These are phyloP conservation scores for Ziziphus jujuba DNA, from an alignment of 306 rosid genomes.

Conservation along the genomic window DNA sequence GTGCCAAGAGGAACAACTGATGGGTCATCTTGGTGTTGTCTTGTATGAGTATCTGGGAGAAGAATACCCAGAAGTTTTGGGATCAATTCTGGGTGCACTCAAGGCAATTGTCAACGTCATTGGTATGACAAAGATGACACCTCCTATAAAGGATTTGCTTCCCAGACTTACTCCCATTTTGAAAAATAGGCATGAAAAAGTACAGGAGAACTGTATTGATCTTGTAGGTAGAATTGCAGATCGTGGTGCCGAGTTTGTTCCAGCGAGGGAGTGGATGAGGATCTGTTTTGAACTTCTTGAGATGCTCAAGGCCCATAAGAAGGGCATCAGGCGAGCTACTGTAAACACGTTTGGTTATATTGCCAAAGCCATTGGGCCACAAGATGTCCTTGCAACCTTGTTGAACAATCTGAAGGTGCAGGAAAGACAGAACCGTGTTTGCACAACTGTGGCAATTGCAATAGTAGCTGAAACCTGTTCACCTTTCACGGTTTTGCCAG, in stretches of 20 bases:
- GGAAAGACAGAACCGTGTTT: slow-evolving; percentile 95
- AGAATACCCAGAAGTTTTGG: slow-evolving; percentile 94
- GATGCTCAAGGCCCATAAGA: slow-evolving; percentile 98
- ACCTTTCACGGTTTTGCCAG: slow-evolving; percentile 89
- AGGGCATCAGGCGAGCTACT: slow-evolving; percentile 89
- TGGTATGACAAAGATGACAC: slow-evolving; percentile 99
- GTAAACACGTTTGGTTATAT: slow-evolving; percentile 92
- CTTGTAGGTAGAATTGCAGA: slow-evolving; percentile 97
- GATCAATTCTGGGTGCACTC: slow-evolving; percentile 91
- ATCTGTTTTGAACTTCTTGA: slow-evolving; percentile 96
- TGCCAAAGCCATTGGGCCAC: slow-evolving; percentile 96
- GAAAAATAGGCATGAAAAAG: slow-evolving; percentile 96
- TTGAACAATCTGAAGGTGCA: slow-evolving; percentile 89
- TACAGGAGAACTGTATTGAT: slow-evolving; percentile 95
- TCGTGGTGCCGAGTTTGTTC: slow-evolving; percentile 96
- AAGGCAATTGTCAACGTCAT: slow-evolving; percentile 96
- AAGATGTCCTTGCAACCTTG: slow-evolving; percentile 84
- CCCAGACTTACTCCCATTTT: slow-evolving; percentile 93
- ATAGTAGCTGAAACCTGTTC: slow-evolving; percentile 97
- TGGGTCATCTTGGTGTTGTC: slow-evolving; percentile 99
- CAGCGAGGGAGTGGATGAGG: slow-evolving; percentile 98
- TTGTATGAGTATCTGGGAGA: slow-evolving; percentile 94
- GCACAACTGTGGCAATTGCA: slow-evolving; percentile 94
- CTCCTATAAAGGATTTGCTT: slow-evolving; percentile 93
- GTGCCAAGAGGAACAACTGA: slow-evolving; percentile 93